A percentile compares a stretch with the other conserved stretches of the same genome.
Evolutionary conservation across 192 early-diverging fungal species (phyloP).

Genomic region (Dissophora globulifera): DNA sequence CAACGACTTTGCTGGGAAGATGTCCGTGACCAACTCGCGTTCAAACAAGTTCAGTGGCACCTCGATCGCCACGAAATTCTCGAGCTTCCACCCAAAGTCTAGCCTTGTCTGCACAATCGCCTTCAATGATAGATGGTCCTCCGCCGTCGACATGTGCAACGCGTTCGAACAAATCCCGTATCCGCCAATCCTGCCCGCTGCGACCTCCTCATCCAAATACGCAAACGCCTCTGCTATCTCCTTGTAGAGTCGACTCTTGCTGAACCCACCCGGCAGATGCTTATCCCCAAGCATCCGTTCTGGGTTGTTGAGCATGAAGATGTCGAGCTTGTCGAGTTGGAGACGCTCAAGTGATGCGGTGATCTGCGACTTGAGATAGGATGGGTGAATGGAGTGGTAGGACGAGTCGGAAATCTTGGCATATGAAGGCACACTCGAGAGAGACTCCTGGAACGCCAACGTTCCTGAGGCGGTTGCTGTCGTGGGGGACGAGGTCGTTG

Average conservation of each 20-base stretch:
- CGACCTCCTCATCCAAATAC: constrained; percentile 74
- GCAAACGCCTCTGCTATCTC: constrained; percentile 64
- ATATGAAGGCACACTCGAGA: constrained; percentile 32
- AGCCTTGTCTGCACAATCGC: constrained; percentile 51
- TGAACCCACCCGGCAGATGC: constrained; percentile 4
- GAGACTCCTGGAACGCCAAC: too few relatives aligned
- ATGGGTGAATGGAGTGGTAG: constrained; percentile 73
- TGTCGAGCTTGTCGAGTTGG: constrained; percentile 66
- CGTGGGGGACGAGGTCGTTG: constrained; percentile 4
- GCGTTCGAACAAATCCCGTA: constrained; percentile 81
- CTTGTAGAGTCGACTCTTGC: constrained; percentile 62
- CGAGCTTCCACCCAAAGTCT: constrained; percentile 46
- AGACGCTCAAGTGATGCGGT: constrained; percentile 63
- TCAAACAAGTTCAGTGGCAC: constrained; percentile 84
- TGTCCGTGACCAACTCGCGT: constrained; percentile 60
- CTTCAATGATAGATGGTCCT: constrained; percentile 70
- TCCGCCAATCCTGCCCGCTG: constrained; percentile 63
- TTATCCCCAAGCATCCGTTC: constrained; percentile 74
- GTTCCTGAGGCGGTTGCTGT: too few relatives aligned
- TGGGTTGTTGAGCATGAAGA: constrained; percentile 82
- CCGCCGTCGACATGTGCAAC: constrained; percentile 62
- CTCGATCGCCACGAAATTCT: constrained; percentile 72
- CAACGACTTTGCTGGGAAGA: constrained; percentile 37
- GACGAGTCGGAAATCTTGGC: constrained; percentile 58
- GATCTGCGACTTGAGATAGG: constrained; percentile 68